These are phyloP conservation scores for Candida pseudoviswanathii DNA, from an alignment of 1,139 yeast species.

Conservation along the genomic window DNA sequence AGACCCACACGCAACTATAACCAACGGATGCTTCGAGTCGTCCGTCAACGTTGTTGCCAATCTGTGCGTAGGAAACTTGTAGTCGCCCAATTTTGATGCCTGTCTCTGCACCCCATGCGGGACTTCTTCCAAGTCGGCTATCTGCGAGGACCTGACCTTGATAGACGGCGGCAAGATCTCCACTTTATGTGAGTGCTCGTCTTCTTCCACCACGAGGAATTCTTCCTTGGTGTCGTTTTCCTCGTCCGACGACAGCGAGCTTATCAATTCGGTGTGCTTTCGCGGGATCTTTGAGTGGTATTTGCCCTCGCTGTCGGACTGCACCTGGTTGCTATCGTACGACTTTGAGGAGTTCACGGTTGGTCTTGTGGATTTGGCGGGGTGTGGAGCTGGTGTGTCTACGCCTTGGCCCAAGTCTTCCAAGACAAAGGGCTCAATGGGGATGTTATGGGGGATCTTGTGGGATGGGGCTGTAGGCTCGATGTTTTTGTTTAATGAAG, in stretches of 20 bases:
- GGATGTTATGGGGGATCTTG: constrained; percentile 72
- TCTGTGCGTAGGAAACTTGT: constrained; percentile 85
- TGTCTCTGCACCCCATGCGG: constrained; percentile 93
- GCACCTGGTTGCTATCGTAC: constrained; percentile 10
- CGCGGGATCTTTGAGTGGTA: constrained; percentile 44
- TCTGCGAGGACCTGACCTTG: constrained; percentile 63
- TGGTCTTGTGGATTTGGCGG: constrained; percentile 24
- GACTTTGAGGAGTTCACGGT: constrained; percentile 8
- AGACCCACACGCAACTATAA: constrained; percentile 96
- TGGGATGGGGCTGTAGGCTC: constrained; percentile 75
- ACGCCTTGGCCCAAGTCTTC: constrained; percentile 73
- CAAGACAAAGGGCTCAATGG: constrained; percentile 71
- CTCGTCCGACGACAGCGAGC: constrained; percentile 36
- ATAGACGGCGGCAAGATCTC: constrained; percentile 45
- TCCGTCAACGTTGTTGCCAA: constrained; percentile 72
- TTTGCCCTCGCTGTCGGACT: constrained; percentile 13
- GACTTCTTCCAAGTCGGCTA: constrained; percentile 94
- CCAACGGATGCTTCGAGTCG: constrained; percentile 82
- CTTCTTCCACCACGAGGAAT: not conserved
- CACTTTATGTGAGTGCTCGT: not conserved
- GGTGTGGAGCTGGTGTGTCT: constrained; percentile 73
- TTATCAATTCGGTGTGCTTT: constrained; percentile 42
- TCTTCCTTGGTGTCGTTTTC: constrained; percentile 10
- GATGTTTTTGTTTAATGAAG: constrained; percentile 58
- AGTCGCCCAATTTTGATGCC: constrained; percentile 66